phyloP scores from a whole-genome alignment of 2,329 filamentous ascomycete species.

The Apiospora arundinis region DNA sequence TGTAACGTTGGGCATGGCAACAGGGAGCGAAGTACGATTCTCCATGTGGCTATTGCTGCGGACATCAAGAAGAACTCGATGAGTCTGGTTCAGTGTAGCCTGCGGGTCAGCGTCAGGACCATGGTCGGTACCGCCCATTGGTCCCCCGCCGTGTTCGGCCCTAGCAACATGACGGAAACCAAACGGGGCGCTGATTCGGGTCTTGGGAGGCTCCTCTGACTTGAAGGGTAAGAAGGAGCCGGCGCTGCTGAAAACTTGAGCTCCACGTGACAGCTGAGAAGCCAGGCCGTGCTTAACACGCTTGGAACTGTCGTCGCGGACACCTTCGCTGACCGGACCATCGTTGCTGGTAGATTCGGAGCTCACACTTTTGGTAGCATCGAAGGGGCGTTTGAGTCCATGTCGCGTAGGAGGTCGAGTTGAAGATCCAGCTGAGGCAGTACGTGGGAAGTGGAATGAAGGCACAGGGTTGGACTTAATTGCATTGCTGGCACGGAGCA shows the following conservation, averaged over 20 bases:
- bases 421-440: neutral
- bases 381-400: neutral
- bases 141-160: constrained; percentile 2
- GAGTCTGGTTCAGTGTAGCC: neutral
- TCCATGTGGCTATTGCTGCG: neutral
- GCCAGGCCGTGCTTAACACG: neutral
- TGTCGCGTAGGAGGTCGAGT: neutral
- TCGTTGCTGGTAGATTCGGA: neutral
- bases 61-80: constrained; percentile 1
- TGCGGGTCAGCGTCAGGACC: neutral
- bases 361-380: neutral
- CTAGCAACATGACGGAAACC: constrained; percentile 9
- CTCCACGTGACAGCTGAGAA: neutral
- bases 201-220: neutral
- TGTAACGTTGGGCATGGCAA: constrained; percentile 6
- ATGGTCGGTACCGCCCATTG: neutral
- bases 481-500: neutral
- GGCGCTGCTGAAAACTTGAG: neutral
- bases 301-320: neutral
- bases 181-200: constrained; percentile 1
- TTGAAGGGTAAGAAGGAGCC: neutral
- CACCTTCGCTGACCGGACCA: neutral
- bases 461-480: neutral
- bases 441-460: neutral
- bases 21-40: constrained; percentile 19